Evolutionary conservation across 2,329 filamentous ascomycete species (phyloP).

Genomic region (Fusarium kyushuense): DNA sequence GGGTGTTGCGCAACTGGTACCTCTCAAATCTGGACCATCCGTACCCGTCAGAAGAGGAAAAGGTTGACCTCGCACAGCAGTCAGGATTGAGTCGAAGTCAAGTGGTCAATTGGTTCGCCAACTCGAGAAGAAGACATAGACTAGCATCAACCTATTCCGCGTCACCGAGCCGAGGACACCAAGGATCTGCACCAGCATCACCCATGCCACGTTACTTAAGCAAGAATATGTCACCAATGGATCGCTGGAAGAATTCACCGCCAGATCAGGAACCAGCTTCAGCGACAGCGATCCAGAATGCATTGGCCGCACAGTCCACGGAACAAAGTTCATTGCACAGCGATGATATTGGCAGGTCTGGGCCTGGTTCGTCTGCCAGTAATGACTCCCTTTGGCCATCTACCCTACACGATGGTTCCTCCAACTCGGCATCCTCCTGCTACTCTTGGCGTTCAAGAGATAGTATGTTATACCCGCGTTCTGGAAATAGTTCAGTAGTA

Average conservation of each 20-base stretch:
- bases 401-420: constrained; percentile 39
- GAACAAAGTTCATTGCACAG: constrained; percentile 35
- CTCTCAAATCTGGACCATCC: constrained; percentile 59
- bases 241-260: constrained; percentile 57
- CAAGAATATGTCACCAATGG: constrained; percentile 58
- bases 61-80: constrained; percentile 54
- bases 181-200: constrained; percentile 55
- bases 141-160: constrained; percentile 47
- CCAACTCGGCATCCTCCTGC: constrained; percentile 48
- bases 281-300: constrained; percentile 54
- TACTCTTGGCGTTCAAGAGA: constrained; percentile 40
- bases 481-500: constrained; percentile 41
- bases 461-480: constrained; percentile 32
- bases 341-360: constrained; percentile 33
- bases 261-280: constrained; percentile 60
- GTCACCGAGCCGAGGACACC: constrained; percentile 43
- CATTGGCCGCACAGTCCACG: constrained; percentile 40
- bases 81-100: constrained; percentile 61
- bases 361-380: constrained; percentile 50
- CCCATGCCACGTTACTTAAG: constrained; percentile 55
- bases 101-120: constrained; percentile 64
- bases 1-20: constrained; percentile 61
- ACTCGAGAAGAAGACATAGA: constrained; percentile 62
- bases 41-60: constrained; percentile 62
- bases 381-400: constrained; percentile 48